Evolutionary conservation across 176 grass and related monocot genomes (phyloP).

Genomic region (Urochloa ruziziensis): DNA sequence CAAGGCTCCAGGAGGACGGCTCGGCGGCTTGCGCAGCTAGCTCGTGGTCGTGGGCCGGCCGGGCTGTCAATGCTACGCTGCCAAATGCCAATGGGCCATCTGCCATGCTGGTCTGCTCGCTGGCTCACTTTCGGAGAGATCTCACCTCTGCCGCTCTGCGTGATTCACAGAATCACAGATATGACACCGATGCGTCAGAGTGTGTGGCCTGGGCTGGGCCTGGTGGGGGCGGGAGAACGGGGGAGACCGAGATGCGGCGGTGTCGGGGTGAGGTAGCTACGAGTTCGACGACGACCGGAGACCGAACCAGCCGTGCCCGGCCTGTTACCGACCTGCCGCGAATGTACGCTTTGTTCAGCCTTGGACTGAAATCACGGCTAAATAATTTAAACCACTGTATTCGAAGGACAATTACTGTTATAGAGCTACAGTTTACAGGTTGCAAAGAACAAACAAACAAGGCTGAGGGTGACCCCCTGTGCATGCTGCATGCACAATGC

Average conservation of each 20-base stretch:
- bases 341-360: neutral
- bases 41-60: neutral
- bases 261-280: neutral
- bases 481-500: neutral
- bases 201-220: neutral
- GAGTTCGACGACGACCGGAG: neutral
- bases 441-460: no score
- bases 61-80: constrained; percentile 5
- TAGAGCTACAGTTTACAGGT: no score
- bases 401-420: neutral
- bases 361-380: neutral
- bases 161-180: neutral
- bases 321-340: no score
- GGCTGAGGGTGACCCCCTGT: neutral
- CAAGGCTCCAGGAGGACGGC: constrained; percentile 19
- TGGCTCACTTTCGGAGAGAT: neutral
- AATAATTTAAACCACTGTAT: no score
- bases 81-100: constrained; percentile 4
- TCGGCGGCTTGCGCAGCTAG: constrained; percentile 6
- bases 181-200: neutral
- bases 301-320: no score
- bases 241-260: neutral
- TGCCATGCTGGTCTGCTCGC: neutral
- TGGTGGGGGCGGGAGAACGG: neutral
- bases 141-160: neutral